A percentile compares a stretch with the other conserved stretches of the same genome.
These are phyloP conservation scores for Chaetomium sp. DNA, from an alignment of 2,329 filamentous ascomycete genomes.

Conservation along the genomic window DNA sequence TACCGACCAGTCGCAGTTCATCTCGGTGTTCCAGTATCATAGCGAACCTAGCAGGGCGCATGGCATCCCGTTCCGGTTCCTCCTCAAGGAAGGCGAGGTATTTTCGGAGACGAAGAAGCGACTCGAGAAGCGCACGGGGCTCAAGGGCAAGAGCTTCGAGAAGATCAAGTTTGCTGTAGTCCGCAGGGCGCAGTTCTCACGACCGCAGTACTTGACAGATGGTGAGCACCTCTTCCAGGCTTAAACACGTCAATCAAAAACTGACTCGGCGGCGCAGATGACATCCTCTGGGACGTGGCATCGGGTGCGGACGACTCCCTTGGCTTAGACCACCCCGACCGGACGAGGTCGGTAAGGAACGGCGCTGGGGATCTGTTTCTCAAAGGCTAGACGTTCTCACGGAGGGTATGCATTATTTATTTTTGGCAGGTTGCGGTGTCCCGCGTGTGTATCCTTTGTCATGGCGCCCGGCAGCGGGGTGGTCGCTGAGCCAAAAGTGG, in stretches of 20 bases:
- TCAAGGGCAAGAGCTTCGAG: constrained; percentile 97
- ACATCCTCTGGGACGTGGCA: constrained; percentile 58
- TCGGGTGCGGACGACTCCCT: constrained; percentile 61
- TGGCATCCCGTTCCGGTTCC: constrained; percentile 87
- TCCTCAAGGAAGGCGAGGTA: constrained; percentile 79
- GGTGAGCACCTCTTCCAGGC: constrained; percentile 58
- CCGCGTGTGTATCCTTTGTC: constrained; percentile 19
- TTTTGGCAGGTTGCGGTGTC: not conserved
- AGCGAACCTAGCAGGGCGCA: constrained; percentile 82
- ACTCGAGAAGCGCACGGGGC: constrained; percentile 86
- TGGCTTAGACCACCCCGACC: constrained; percentile 67
- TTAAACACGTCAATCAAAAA: not conserved
- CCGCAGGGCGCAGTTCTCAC: constrained; percentile 70
- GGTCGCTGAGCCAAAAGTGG: constrained; percentile 15
- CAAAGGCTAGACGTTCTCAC: constrained; percentile 36
- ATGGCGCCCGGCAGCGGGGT: constrained; percentile 5
- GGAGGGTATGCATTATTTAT: constrained; percentile 7
- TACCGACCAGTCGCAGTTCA: constrained; percentile 56
- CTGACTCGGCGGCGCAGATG: constrained; percentile 51
- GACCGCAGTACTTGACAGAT: constrained; percentile 81
- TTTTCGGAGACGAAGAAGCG: constrained; percentile 94
- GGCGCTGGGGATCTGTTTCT: constrained; percentile 66
- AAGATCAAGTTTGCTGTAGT: constrained; percentile 96
- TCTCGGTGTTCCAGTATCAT: constrained; percentile 90
- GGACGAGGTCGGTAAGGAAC: constrained; percentile 59